A percentile compares a stretch with the other conserved stretches of the same genome.
These are phyloP conservation scores for Lablab purpureus DNA, from an alignment of 306 rosid genomes.

Conservation along the genomic window DNA sequence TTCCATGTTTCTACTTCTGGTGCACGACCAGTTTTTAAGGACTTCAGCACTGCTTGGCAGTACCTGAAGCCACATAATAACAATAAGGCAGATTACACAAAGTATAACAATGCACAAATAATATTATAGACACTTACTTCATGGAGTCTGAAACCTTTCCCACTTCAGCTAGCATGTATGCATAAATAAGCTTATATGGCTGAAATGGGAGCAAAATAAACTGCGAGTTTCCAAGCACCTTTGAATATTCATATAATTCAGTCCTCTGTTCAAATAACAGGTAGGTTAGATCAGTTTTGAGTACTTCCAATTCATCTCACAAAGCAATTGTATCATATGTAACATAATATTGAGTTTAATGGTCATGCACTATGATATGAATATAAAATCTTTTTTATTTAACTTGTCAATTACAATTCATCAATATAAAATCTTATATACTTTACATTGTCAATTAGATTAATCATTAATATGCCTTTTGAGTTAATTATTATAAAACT, in stretches of 20 bases:
- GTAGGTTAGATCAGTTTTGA: constrained; percentile 39
- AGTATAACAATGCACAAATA: constrained; percentile 42
- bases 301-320: background rate
- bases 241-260: constrained; percentile 88
- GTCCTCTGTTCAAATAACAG: constrained; percentile 77
- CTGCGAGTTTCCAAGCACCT: constrained; percentile 95
- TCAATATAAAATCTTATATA: too few species aligned
- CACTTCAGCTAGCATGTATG: constrained; percentile 94
- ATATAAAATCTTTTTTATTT: too few species aligned
- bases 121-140: constrained; percentile 66
- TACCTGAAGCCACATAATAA: constrained; percentile 59
- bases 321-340: background rate
- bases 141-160: constrained; percentile 90
- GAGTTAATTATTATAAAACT: too few species aligned
- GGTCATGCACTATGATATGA: background rate
- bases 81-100: constrained; percentile 34
- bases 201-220: constrained; percentile 83
- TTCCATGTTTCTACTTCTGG: constrained; percentile 93
- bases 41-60: constrained; percentile 80
- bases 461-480: too few species aligned
- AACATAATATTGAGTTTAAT: background rate
- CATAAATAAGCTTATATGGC: constrained; percentile 93
- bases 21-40: constrained; percentile 85
- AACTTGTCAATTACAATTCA: background rate
- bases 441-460: too few species aligned